Evolutionary conservation across 768 basidiomycete species (phyloP), one percentile per base, ranked within the genome.

Genomic region (Suillus americanus): DNA sequence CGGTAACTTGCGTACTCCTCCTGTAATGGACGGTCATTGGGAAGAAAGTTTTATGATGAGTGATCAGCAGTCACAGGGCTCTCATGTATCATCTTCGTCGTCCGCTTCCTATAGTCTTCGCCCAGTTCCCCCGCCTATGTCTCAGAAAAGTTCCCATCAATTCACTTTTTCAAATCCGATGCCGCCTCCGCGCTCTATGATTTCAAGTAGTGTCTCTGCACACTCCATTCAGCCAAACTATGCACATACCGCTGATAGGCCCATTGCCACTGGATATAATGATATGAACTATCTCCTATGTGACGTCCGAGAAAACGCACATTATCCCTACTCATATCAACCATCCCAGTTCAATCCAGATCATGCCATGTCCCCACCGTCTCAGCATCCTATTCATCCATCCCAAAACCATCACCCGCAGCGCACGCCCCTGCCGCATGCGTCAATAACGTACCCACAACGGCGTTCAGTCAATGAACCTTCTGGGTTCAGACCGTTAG

Each of bases 391-490:
- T 38, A 74, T 77, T 23, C 77, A 79, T 68, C 67, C 78, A 37
- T 74, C 78, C 50, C 67, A 73, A 40, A 66, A 73, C 61, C 76
- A 72, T 62, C 68, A 64, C 45, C 73, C 81, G 43, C 74, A 74
- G 60, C 80, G 81, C 60, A 70, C 77, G 37, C 74, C 73, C 46
- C 75, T 81, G 40, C 79, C 80, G 8, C 82, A 85, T 61, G 75
- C 79, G 10, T 71, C 83, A 48, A 68, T 83, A 63, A 76, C 84
- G 16, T 89, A 83, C 71, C 80, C 81, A 46, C 86, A 85, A 67
- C 81, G 87, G 65, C 82, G 88, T 60, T 80, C 86, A 45, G 77
- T 84, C 60, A 85, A 85, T 37, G 88, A 88, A 55, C 81, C 86
- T 28, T 85, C 85, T 67, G 80, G 79, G 20, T 86, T 81, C 73